Evolutionary conservation across 768 basidiomycete genomes (phyloP), one percentile per base, ranked within the genome.

Genomic region (Suillus subalutaceus): DNA sequence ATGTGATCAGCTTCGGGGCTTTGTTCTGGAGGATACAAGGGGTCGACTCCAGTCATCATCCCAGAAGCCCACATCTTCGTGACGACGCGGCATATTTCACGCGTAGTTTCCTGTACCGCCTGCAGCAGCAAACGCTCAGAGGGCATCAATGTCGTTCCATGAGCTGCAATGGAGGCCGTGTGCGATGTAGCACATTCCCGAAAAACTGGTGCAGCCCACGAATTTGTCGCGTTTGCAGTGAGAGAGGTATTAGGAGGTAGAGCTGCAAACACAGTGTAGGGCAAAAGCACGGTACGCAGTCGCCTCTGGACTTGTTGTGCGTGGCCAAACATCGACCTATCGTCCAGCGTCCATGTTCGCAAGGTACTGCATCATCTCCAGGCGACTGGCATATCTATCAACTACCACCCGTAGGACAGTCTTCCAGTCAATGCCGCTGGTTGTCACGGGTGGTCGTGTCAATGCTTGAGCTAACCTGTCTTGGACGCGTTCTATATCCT

Each of bases 391-490:
- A 63, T 81, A 83, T 9, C 82, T 80, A 46, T 84, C 77, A 6
- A 76, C 72, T n/a, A 84, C 70, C 37, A 79, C 74, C 10, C 76
- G 74, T 18, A 79, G 68, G 52, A 83, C 70, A 2, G 76, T 75
- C 37, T 69, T 70, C 84, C 84, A 85, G 67, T 86, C 83, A 4
- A 84, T 64, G 1, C 76, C 77, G 63, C 79, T 83, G 2, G 67
- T 64, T 6, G 48, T 46, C 2, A 18, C 61, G 2, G 41, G 55
- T 15, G 68, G 57, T 40, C 59, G 32, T 23, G 32, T n/a, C 38
- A 74, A 43, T 8, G 6, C 44, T 8, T 50, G 41, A 41, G 52
- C 67, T 13, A 73, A 55, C 35, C 68, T 65, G 9, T 62, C 41
- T 23, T 52, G 68, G 20, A 48, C 58, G 0, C 62, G 65, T 1